Evolutionary conservation across 106 monocot genomes (phyloP).

Genomic region (Dioscorea dumetorum): DNA sequence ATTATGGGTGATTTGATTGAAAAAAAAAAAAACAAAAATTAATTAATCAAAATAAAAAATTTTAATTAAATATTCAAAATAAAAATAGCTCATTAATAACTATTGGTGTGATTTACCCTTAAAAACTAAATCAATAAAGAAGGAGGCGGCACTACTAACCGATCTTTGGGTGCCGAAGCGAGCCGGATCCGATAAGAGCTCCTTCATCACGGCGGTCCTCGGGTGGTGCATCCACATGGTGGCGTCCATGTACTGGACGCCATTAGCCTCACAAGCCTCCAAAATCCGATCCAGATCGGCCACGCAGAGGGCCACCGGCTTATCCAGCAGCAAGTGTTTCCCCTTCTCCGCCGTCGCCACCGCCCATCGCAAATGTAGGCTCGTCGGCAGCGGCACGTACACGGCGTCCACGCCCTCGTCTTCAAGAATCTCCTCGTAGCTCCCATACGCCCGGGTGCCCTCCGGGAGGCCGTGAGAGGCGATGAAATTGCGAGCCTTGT

Average conservation of each 20-base stretch:
- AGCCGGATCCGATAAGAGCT: slow-evolving; percentile 20
- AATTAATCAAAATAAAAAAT: no score
- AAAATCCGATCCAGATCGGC: slow-evolving; percentile 46
- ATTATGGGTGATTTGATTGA: no score
- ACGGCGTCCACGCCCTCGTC: slow-evolving; percentile 48
- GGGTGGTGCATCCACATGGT: slow-evolving; percentile 66
- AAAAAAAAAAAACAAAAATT: no score
- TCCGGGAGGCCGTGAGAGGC: slow-evolving; percentile 19
- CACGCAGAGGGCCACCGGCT: slow-evolving; percentile 39
- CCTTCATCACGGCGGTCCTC: slow-evolving; percentile 35
- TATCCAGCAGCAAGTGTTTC: slow-evolving; percentile 64
- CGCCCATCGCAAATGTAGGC: slow-evolving; percentile 50
- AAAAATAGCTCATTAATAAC: no score
- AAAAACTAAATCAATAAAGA: background rate
- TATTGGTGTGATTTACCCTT: no score
- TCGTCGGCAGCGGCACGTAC: slow-evolving; percentile 50
- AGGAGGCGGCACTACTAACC: background rate
- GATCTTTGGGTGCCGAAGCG: slow-evolving; percentile 1
- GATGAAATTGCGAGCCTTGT: slow-evolving; percentile 46
- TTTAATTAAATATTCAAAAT: no score
- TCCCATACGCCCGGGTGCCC: slow-evolving; percentile 18
- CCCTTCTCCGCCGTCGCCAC: slow-evolving; percentile 27
- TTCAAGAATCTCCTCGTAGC: slow-evolving; percentile 43
- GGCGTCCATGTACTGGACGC: slow-evolving; percentile 54
- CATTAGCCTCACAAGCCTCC: slow-evolving; percentile 26